Evolutionary conservation across 257 asterid species (phyloP).

Genomic region (Schizonepeta tenuifolia): DNA sequence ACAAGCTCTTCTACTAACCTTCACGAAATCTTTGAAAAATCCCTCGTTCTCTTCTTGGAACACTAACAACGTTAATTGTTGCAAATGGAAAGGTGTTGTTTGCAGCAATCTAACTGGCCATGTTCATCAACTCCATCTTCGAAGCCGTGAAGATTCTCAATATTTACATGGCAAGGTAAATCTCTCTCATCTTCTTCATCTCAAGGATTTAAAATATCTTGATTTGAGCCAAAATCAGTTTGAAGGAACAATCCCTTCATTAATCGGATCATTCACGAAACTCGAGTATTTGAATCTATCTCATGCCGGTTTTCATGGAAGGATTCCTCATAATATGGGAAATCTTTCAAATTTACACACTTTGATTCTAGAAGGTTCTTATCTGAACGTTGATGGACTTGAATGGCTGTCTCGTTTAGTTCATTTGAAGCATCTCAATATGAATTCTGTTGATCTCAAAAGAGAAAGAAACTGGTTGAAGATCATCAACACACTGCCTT

Average conservation of each 20-base stretch:
- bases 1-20: slow-evolving; percentile 32
- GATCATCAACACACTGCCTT: slow-evolving; percentile 34
- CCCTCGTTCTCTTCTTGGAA: slow-evolving; percentile 35
- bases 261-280: slow-evolving; percentile 21
- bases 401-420: slow-evolving; percentile 36
- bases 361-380: slow-evolving; percentile 1
- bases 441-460: slow-evolving; percentile 27
- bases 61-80: slow-evolving; percentile 24
- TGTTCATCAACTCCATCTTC: slow-evolving; percentile 20
- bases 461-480: slow-evolving; percentile 25
- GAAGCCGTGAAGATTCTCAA: background rate
- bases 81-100: slow-evolving; percentile 36
- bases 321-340: slow-evolving; percentile 27
- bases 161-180: background rate
- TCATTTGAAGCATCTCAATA: slow-evolving; percentile 25
- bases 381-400: background rate
- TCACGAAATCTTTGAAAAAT: slow-evolving; percentile 30
- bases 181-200: background rate
- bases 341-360: slow-evolving; percentile 35
- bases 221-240: slow-evolving; percentile 33
- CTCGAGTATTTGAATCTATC: slow-evolving; percentile 37
- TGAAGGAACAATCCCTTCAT: slow-evolving; percentile 30
- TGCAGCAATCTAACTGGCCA: slow-evolving; percentile 28
- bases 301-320: slow-evolving; percentile 8
- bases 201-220: slow-evolving; percentile 35